Conservation (phyloP, 1,284 basidiomycete genomes). For the Irpex sp. region DNA sequence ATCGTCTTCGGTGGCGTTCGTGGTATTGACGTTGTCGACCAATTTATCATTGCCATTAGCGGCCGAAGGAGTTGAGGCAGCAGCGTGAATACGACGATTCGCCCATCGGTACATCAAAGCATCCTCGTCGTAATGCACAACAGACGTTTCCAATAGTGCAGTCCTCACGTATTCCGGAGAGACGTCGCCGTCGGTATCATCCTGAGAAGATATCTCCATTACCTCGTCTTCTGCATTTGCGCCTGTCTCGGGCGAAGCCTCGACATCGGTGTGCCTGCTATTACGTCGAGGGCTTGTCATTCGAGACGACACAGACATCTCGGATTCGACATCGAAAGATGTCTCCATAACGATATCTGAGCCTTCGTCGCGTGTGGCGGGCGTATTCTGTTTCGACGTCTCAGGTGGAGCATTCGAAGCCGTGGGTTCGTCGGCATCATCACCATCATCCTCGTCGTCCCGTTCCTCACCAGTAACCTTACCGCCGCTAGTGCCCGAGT, state of each 20-base stretch:
- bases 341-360: background rate
- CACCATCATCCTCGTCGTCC: background rate
- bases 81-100: background rate
- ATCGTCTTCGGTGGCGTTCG: constrained; percentile 35
- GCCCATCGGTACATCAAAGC: background rate
- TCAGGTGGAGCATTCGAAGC: background rate
- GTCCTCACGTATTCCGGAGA: background rate
- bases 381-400: background rate
- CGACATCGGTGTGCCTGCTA: background rate
- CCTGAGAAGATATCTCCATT: background rate
- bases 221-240: background rate
- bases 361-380: background rate
- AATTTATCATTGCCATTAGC: constrained; percentile 12
- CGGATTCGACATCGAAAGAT: background rate
- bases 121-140: background rate
- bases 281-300: background rate
- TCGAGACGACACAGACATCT: background rate
- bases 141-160: background rate
- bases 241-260: background rate
- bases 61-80: background rate
- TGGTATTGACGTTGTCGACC: background rate
- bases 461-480: background rate
- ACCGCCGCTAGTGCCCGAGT: too few relatives aligned
- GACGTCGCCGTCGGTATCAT: background rate
- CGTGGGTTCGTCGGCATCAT: background rate